Base-by-base conservation (phyloP, 257 asterid species). In the Primulina eburnea region DNA sequence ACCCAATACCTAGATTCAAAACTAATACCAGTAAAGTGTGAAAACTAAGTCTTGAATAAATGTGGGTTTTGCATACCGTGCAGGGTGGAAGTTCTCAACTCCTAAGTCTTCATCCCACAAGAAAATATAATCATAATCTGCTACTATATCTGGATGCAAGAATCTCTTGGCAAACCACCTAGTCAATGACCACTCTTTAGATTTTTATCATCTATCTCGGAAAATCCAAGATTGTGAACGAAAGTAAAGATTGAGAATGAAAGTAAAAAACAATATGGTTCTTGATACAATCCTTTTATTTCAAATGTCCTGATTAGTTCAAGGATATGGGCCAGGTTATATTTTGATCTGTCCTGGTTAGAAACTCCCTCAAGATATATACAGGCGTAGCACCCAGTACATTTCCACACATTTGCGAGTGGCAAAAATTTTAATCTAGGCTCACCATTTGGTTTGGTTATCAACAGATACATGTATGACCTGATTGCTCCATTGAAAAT, bases 101-200 rank as follows among this genome's bases (percentile, higher is more conserved):
- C 97, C 97, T 10, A 90, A 77, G 62, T 89, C 96, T 76, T 89
- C 96, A 34, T 89, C 96, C 96, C 96, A 89, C 72, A 89, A 72
- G 84, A 89, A 47, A 89, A 32, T 71, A 14, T 86, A 89, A 12
- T 78, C 75, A 11, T 89, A 89, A 43, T 64, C 88, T 14, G 85
- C 89, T 40, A 87, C 92, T 72, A 87, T 84, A 81, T 86, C 90
- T 47, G 96, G 96, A 81, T 89, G 95, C 40, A 87, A 68, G 71
- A 90, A 90, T 60, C 96, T 69, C 73, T 90, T 90, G 3, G 97
- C 92, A 60, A 84, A 91, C 97, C 96, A 89, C 97, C 97, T 91
- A 65, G 20, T 61, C 59, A 57, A 24, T 60, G 20, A 38, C 18
- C 29, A 16, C n/a, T 38, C 43, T 38, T 65, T 65, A 69, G 43